Evolutionary conservation across 108 stramenopile species (phyloP).

Genomic region (Nitzschia sp.): DNA sequence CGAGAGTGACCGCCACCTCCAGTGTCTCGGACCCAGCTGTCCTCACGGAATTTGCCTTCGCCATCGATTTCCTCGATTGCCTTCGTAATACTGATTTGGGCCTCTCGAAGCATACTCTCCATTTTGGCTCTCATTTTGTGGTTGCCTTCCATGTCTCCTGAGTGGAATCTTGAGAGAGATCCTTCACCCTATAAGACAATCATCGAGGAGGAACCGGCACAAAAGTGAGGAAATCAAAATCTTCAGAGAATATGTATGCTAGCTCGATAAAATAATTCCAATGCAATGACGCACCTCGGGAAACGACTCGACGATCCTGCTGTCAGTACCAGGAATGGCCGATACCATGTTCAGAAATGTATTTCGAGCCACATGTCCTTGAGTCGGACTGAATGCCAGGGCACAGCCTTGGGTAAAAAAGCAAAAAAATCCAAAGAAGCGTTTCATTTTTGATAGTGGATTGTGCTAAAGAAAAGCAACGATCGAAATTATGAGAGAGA

Average conservation of each 20-base stretch:
- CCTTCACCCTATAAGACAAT: not conserved
- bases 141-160: slow-evolving; percentile 9
- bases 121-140: slow-evolving; percentile 80
- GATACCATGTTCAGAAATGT: slow-evolving; percentile 1
- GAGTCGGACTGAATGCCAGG: not conserved
- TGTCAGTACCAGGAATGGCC: not conserved
- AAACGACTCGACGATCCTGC: not conserved
- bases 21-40: slow-evolving; percentile 88
- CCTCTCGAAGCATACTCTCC: slow-evolving; percentile 87
- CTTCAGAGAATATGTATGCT: too few relatives aligned
- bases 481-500: slow-evolving; percentile 2
- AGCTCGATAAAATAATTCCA: not conserved
- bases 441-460: not conserved
- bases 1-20: slow-evolving; percentile 95
- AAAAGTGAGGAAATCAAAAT: too few relatives aligned
- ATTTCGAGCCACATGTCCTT: not conserved
- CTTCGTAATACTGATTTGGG: slow-evolving; percentile 85
- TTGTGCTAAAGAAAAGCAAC: not conserved
- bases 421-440: slow-evolving; percentile 1
- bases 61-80: slow-evolving; percentile 90
- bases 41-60: slow-evolving; percentile 82
- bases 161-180: not conserved
- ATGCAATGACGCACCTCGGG: not conserved
- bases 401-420: not conserved
- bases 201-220: too few relatives aligned